A percentile compares a stretch with the other conserved stretches of the same genome.
phyloP scores from a whole-genome alignment of 805 yeast genomes.

The Debaryomyces castellii region DNA sequence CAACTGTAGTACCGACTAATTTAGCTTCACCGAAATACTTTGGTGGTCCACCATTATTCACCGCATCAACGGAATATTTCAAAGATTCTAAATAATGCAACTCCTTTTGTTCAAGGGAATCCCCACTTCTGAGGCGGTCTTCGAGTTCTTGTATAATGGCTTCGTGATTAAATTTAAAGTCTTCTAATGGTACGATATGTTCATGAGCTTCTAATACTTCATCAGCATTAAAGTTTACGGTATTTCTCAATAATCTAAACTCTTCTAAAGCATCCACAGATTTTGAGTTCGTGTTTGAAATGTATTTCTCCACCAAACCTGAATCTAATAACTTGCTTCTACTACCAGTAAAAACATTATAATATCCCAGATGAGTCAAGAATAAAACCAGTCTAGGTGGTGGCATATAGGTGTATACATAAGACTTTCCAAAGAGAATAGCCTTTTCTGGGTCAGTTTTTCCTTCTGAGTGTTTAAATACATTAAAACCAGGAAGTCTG shows the following conservation, averaged over 20 bases:
- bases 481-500: slow-evolving; percentile 35
- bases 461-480: slow-evolving; percentile 26
- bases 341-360: slow-evolving; percentile 7
- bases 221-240: slow-evolving; percentile 3
- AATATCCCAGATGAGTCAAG: slow-evolving; percentile 9
- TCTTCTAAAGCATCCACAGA: slow-evolving; percentile 11
- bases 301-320: background rate
- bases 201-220: slow-evolving; percentile 1
- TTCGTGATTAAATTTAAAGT: slow-evolving; percentile 17
- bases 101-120: slow-evolving; percentile 1
- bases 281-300: slow-evolving; percentile 2
- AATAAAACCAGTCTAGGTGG: slow-evolving; percentile 31
- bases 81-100: slow-evolving; percentile 15
- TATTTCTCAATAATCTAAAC: slow-evolving; percentile 10
- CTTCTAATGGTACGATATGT: slow-evolving; percentile 4
- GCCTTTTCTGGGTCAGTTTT: slow-evolving; percentile 27
- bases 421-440: slow-evolving; percentile 35
- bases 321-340: slow-evolving; percentile 8
- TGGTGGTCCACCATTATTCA: slow-evolving; percentile 17
- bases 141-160: slow-evolving; percentile 18
- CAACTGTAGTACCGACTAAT: slow-evolving; percentile 19
- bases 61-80: slow-evolving; percentile 11
- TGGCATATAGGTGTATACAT: slow-evolving; percentile 41
- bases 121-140: slow-evolving; percentile 2
- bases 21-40: slow-evolving; percentile 35